phyloP scores from a whole-genome alignment of 2,329 filamentous ascomycete species.

The Rutstroemia sp. region DNA sequence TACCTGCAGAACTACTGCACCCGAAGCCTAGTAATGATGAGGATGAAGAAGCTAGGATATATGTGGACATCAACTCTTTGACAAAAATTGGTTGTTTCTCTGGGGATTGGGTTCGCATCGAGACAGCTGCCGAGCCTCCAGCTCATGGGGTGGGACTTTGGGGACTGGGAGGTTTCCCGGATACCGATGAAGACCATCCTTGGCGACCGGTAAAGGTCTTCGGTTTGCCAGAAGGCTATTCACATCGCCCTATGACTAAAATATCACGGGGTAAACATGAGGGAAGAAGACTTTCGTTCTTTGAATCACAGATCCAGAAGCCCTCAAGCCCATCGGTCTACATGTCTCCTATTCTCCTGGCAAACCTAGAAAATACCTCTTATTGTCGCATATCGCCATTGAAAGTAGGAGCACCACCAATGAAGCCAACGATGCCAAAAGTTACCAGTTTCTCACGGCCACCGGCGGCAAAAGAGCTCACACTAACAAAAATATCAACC shows the following conservation, averaged over 20 bases:
- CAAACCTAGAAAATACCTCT: slow-evolving; percentile 72
- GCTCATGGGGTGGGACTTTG: slow-evolving; percentile 58
- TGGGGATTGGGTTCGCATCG: slow-evolving; percentile 89
- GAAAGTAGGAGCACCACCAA: slow-evolving; percentile 41
- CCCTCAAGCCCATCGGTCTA: slow-evolving; percentile 57
- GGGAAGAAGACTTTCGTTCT: slow-evolving; percentile 50
- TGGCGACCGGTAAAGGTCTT: slow-evolving; percentile 88
- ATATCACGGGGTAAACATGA: slow-evolving; percentile 49
- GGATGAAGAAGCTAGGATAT: slow-evolving; percentile 84
- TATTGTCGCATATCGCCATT: slow-evolving; percentile 74
- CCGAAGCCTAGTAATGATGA: slow-evolving; percentile 71
- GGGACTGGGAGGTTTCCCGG: slow-evolving; percentile 59
- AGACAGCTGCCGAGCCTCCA: slow-evolving; percentile 67
- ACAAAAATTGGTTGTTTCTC: slow-evolving; percentile 94
- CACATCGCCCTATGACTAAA: slow-evolving; percentile 51
- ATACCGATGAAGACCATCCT: slow-evolving; percentile 48
- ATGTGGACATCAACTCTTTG: slow-evolving; percentile 79
- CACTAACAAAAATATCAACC: slow-evolving; percentile 79
- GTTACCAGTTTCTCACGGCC: slow-evolving; percentile 48
- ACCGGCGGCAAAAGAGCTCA: slow-evolving; percentile 66
- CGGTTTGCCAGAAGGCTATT: slow-evolving; percentile 72
- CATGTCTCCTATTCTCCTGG: slow-evolving; percentile 77
- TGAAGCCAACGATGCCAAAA: slow-evolving; percentile 47
- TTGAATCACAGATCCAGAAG: slow-evolving; percentile 60
- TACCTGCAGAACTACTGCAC: slow-evolving; percentile 74